Evolutionary conservation across 2,329 filamentous ascomycete genomes (phyloP), one percentile per base, ranked within the genome.

Genomic region (Berkeleyomyces rouxiae): DNA sequence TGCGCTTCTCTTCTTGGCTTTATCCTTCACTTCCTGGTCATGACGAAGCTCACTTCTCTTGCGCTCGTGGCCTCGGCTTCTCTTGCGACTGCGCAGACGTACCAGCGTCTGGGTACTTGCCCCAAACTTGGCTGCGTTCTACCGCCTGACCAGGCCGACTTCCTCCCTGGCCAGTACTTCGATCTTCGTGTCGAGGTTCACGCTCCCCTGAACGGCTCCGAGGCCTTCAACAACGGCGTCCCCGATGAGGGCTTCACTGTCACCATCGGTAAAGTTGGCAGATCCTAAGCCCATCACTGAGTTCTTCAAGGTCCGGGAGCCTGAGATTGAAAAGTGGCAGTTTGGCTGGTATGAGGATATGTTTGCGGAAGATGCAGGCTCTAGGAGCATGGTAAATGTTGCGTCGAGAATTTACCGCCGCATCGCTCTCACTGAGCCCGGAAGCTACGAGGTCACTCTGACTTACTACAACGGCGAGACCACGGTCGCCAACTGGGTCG

Each of bases 321-420:
- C 88, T 23, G 74, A 82, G 71, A 74, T 93, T 13, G 89, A 95
- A 77, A 84, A 78, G 66, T 95, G 89, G 89, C 81, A 84, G 67
- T 93, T 93, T 70, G 79, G 78, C n/a, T 93, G 87, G 86, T 92
- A 82, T 70, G 89, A 92, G 76, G 86, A 95, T 69, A 80, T 90
- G 36, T 95, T 89, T 70, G 88, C 88, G 36, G 76, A 84, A 69
- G 88, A 91, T 68, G 83, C 82, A 3, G 74, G 81, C 23, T 84
- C 79, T 43, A 81, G 86, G 3, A 87, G 85, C 0, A 69, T 90
- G 23, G 89, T 95, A 73, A 88, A 90, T 65, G 89, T 93, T 60
- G 84, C 88, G 1, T 80, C 87, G 66, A 92, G 90, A 74, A 83
- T 83, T 39, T 93, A 90, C 76, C 82, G 89, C 66, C 81, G 83